A percentile compares a stretch with the other conserved stretches of the same genome.
phyloP scores from a whole-genome alignment of 768 basidiomycete species.

The Termitomyces sp. region DNA sequence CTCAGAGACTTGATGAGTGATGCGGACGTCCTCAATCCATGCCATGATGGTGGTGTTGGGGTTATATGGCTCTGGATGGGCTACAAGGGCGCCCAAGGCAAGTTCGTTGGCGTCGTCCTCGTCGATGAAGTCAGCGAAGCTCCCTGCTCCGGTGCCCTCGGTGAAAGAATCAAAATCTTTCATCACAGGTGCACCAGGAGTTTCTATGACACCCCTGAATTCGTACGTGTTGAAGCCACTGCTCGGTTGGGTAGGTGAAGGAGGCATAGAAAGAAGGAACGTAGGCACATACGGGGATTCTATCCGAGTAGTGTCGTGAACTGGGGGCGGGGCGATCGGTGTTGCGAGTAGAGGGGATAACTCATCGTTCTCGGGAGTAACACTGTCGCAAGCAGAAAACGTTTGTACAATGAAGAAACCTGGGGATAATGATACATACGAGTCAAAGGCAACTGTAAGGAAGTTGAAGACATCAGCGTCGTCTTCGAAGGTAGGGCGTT shows the following conservation, averaged over 20 bases:
- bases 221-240: slow-evolving; percentile 11
- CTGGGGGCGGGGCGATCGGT: slow-evolving; percentile 1
- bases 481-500: background rate
- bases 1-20: slow-evolving; percentile 1
- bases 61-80: slow-evolving; percentile 23
- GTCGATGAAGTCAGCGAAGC: slow-evolving; percentile 43
- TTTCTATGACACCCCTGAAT: slow-evolving; percentile 15
- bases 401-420: background rate
- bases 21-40: slow-evolving; percentile 40
- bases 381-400: background rate
- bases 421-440: background rate
- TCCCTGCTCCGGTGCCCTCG: slow-evolving; percentile 51
- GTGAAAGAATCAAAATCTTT: slow-evolving; percentile 60
- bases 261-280: slow-evolving; percentile 1
- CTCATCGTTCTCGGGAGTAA: background rate
- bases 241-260: background rate
- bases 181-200: slow-evolving; percentile 45
- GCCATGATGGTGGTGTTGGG: slow-evolving; percentile 31
- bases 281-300: slow-evolving; percentile 13
- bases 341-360: slow-evolving; percentile 8
- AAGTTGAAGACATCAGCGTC: background rate
- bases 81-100: slow-evolving; percentile 26
- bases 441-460: slow-evolving; percentile 2
- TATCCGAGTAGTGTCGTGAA: slow-evolving; percentile 10
- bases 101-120: slow-evolving; percentile 30